These are phyloP conservation scores for Starmerella floricola DNA, from an alignment of 805 yeast species.

Conservation along the genomic window DNA sequence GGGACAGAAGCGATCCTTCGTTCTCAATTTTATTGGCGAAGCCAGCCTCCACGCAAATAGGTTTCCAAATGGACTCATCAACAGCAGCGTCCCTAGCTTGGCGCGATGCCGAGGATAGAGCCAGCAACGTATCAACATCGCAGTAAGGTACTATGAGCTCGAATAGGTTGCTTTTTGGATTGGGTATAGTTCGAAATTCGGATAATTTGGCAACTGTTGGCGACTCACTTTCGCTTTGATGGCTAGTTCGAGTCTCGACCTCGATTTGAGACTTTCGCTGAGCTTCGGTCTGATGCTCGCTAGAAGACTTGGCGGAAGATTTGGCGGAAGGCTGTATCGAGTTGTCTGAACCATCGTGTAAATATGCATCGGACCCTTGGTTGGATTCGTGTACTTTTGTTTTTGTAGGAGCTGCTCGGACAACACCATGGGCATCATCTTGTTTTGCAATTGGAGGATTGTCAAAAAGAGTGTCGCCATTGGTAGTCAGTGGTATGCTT, in stretches of 20 bases:
- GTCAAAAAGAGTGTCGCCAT: too few species aligned
- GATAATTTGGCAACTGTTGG: background rate
- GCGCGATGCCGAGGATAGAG: constrained; percentile 2
- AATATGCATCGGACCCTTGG: too few species aligned
- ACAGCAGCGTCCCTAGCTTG: constrained; percentile 3
- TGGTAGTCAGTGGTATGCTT: too few species aligned
- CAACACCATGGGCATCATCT: too few species aligned
- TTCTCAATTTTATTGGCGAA: background rate
- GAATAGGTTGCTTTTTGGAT: background rate
- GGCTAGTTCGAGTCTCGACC: background rate
- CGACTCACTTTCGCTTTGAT: too few species aligned
- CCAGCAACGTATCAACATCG: background rate
- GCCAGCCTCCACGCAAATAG: constrained; percentile 8
- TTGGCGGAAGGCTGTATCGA: too few species aligned
- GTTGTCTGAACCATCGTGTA: too few species aligned
- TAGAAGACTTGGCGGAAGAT: too few species aligned
- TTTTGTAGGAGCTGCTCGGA: too few species aligned
- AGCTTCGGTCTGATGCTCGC: background rate
- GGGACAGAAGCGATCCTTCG: background rate
- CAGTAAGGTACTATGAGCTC: constrained; percentile 4
- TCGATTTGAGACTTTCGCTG: background rate
- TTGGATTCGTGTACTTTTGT: too few species aligned
- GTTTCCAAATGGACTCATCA: constrained; percentile 10
- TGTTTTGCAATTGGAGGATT: too few species aligned
- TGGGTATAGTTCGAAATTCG: background rate